These are phyloP conservation scores for Hyaloscypha hepaticicola DNA, from an alignment of 495 filamentous ascomycete species.

Conservation along the genomic window DNA sequence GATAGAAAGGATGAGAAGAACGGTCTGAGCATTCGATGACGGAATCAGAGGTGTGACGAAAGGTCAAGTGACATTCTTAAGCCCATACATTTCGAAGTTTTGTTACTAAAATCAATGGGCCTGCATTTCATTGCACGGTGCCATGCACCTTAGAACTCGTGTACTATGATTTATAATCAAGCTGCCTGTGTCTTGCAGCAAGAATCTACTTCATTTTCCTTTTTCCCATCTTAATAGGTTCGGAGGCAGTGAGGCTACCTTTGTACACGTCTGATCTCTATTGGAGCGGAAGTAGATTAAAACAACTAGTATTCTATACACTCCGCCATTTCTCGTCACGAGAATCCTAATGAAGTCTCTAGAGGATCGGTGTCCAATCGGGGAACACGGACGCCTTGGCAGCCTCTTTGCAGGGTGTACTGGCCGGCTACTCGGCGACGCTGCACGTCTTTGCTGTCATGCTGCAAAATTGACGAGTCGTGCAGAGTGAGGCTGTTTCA, in stretches of 20 bases:
- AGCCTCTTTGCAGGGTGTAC: not conserved
- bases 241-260: no score
- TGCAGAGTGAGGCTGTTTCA: not conserved
- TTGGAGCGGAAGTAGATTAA: not conserved
- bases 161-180: no score
- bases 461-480: not conserved
- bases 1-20: not conserved
- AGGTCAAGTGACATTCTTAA: not conserved
- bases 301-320: not conserved
- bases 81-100: no score
- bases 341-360: not conserved
- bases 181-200: no score
- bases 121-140: no score
- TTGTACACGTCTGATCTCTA: no score
- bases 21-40: not conserved
- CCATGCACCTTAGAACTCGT: no score
- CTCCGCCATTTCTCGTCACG: not conserved
- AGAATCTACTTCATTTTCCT: no score
- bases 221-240: no score
- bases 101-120: no score
- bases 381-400: not conserved
- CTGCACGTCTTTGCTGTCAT: not conserved
- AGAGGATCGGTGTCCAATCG: not conserved
- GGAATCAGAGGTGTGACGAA: not conserved
- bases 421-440: not conserved